Evolutionary conservation across 148 eudicot species (phyloP).

Genomic region (Rhododendron simsii): DNA sequence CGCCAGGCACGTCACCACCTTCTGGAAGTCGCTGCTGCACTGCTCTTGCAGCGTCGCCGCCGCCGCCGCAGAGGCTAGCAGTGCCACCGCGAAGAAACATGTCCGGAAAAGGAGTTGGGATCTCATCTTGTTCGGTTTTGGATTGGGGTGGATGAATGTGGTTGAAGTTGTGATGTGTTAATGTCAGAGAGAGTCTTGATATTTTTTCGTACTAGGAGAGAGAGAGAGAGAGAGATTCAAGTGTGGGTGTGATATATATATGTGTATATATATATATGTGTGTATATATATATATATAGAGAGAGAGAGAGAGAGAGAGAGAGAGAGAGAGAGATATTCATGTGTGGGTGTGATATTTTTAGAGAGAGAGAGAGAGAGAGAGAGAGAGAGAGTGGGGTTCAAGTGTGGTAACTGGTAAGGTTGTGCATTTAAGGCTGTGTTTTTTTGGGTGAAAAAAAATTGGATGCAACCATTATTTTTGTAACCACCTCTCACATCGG

Average conservation of each 20-base stretch:
- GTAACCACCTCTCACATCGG: too few relatives aligned
- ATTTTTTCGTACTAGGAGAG: not conserved
- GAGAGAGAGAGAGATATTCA: too few relatives aligned
- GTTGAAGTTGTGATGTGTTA: not conserved
- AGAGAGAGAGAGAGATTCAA: not conserved
- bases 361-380: not conserved
- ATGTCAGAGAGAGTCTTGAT: not conserved
- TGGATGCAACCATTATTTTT: not conserved
- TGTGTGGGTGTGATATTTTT: too few relatives aligned
- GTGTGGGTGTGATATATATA: too few relatives aligned
- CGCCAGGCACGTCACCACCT: slow-evolving; percentile 42
- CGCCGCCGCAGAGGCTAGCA: not conserved
- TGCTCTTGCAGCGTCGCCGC: slow-evolving; percentile 9
- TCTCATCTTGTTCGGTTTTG: not conserved
- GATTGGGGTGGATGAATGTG: not conserved
- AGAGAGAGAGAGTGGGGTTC: not conserved
- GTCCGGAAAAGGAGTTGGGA: not conserved
- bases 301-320: too few relatives aligned
- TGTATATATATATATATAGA: too few relatives aligned
- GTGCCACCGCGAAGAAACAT: not conserved
- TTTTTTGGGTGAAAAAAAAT: not conserved
- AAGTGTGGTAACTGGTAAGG: not conserved
- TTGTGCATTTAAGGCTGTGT: not conserved
- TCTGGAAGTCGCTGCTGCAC: slow-evolving; percentile 34
- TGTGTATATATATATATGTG: too few relatives aligned